These are phyloP conservation scores for Golubevia pallescens DNA, from an alignment of 1,284 basidiomycete species.

Conservation along the genomic window DNA sequence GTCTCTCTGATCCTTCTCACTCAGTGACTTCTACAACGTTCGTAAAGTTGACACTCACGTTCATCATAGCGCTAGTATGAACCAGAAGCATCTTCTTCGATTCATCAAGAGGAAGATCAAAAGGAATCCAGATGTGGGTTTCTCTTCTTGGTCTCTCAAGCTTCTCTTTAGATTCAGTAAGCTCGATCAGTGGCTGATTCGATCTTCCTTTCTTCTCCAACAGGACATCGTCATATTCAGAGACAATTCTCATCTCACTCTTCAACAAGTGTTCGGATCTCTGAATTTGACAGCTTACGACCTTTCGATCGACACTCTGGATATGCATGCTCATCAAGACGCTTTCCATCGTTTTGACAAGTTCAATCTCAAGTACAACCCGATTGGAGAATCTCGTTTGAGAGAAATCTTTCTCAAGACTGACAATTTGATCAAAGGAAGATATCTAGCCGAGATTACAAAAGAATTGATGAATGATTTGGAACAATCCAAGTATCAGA, in stretches of 20 bases:
- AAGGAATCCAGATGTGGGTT: conserved; percentile 73
- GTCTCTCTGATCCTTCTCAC: background rate
- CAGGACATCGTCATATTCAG: conserved; percentile 56
- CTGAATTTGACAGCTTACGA: conserved; percentile 63
- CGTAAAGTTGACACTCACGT: conserved; percentile 64
- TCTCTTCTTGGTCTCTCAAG: background rate
- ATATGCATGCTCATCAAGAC: conserved; percentile 64
- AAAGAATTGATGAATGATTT: conserved; percentile 56
- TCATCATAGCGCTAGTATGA: conserved; percentile 63
- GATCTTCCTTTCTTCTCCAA: background rate
- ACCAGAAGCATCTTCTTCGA: conserved; percentile 63
- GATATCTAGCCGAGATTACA: conserved; percentile 63
- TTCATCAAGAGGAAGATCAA: conserved; percentile 75
- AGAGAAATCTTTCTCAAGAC: conserved; percentile 65
- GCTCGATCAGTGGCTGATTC: background rate
- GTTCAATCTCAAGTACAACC: conserved; percentile 64
- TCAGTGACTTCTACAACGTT: conserved; percentile 62
- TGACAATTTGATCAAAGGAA: conserved; percentile 57
- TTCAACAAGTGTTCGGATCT: conserved; percentile 59
- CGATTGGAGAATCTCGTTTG: conserved; percentile 63
- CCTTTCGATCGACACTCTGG: conserved; percentile 62
- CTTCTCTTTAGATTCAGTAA: conserved; percentile 1
- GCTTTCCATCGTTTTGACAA: conserved; percentile 64
- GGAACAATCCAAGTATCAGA: conserved; percentile 63
- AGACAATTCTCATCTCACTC: conserved; percentile 48